Evolutionary conservation across 2,329 filamentous ascomycete species (phyloP).

Genomic region (Ophiocordyceps unilateralis): DNA sequence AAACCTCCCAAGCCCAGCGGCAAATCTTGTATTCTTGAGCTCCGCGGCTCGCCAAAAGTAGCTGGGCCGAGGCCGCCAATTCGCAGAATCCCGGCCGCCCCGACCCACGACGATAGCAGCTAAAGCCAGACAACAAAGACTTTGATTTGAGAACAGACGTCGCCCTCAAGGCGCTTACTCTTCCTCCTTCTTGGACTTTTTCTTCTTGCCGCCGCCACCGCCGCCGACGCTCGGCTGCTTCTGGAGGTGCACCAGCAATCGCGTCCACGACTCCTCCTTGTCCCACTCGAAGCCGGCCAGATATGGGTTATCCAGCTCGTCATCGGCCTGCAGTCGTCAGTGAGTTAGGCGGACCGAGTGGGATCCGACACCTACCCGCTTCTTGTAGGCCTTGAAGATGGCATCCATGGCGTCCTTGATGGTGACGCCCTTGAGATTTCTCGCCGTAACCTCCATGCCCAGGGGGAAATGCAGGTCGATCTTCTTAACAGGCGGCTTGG

Average conservation of each 20-base stretch:
- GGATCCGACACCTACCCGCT: slow-evolving; percentile 50
- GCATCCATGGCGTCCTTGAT: slow-evolving; percentile 94
- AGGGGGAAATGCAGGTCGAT: slow-evolving; percentile 86
- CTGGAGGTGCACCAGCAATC: slow-evolving; percentile 72
- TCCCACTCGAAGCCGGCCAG: slow-evolving; percentile 95
- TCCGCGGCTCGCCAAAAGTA: background rate
- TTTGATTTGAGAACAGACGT: slow-evolving; percentile 13
- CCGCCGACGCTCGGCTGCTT: slow-evolving; percentile 42
- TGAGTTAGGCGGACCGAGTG: background rate
- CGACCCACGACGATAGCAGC: slow-evolving; percentile 22
- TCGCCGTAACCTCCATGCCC: slow-evolving; percentile 71
- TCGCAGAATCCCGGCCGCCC: slow-evolving; percentile 28
- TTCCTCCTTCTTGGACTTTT: slow-evolving; percentile 48
- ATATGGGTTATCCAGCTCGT: slow-evolving; percentile 76
- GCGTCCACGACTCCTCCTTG: slow-evolving; percentile 78
- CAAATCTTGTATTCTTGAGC: background rate
- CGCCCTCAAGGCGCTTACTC: too few species aligned
- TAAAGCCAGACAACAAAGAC: slow-evolving; percentile 17
- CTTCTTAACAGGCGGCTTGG: slow-evolving; percentile 74
- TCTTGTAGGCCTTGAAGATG: slow-evolving; percentile 93
- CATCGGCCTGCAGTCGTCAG: slow-evolving; percentile 48
- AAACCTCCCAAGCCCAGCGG: background rate
- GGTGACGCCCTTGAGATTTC: slow-evolving; percentile 86
- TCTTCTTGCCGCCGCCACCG: slow-evolving; percentile 44
- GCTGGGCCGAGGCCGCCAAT: slow-evolving; percentile 17